Conservation (phyloP, 164 flowering plant species). For the Umbellularia californica region DNA sequence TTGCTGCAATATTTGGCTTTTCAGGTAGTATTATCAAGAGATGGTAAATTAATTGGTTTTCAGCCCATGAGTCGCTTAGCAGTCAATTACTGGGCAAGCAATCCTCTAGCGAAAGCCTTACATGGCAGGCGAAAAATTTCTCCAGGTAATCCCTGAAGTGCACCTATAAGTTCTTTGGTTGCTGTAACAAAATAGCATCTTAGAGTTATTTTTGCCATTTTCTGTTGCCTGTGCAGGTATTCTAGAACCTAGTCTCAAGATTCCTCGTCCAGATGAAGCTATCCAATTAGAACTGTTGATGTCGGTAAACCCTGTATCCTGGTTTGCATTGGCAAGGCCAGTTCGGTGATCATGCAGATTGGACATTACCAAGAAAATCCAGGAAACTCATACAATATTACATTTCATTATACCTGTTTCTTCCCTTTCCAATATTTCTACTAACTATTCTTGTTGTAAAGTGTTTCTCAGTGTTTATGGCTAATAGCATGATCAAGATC, state of each 20-base stretch:
- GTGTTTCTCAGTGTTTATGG: no score
- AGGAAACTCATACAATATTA: background rate
- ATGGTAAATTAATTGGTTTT: conserved; percentile 66
- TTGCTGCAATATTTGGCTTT: conserved; percentile 1
- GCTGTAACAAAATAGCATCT: background rate
- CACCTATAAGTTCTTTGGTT: background rate
- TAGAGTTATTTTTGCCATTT: background rate
- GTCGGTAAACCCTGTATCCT: conserved; percentile 47
- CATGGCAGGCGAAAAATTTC: conserved; percentile 61
- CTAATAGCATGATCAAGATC: background rate
- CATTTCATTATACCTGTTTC: background rate
- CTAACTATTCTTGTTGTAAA: no score
- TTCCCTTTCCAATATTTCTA: background rate
- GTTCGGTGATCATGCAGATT: conserved; percentile 11
- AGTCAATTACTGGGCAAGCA: conserved; percentile 76
- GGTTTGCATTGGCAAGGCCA: conserved; percentile 71
- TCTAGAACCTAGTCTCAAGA: conserved; percentile 58
- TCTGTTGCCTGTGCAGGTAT: conserved; percentile 42
- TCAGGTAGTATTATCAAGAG: conserved; percentile 66
- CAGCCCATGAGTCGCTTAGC: conserved; percentile 75
- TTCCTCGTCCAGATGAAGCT: conserved; percentile 39
- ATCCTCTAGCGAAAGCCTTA: conserved; percentile 69
- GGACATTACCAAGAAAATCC: background rate
- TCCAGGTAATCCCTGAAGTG: conserved; percentile 45
- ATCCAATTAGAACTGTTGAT: conserved; percentile 62